Percentiles rank a stretch among this genome's conserved stretches.
Evolutionary conservation across 75 land plant genomes (phyloP).

Genomic region (Chamaecyparis obtusa): DNA sequence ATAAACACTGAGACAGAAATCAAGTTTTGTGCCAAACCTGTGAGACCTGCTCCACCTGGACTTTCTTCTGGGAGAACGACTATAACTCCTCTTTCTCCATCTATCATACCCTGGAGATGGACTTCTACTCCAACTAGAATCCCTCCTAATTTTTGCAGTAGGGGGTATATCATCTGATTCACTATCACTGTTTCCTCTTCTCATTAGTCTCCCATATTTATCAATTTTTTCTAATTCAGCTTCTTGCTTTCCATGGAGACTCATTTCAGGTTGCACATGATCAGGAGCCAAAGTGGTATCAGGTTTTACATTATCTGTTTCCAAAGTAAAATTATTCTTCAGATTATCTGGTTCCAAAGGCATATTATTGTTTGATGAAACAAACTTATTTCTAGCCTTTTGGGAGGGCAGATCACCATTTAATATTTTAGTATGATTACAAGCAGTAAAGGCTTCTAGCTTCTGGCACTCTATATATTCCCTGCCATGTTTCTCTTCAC

Average conservation of each 20-base stretch:
- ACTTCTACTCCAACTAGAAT: slow-evolving; percentile 9
- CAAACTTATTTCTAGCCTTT: background rate
- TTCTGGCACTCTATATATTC: background rate
- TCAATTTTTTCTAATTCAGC: background rate
- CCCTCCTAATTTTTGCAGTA: background rate
- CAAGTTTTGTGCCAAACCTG: slow-evolving; percentile 26
- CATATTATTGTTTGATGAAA: background rate
- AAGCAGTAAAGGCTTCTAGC: background rate
- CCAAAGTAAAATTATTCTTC: background rate
- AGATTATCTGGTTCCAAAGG: background rate
- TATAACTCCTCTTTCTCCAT: slow-evolving; percentile 26
- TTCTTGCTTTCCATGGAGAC: slow-evolving; percentile 5
- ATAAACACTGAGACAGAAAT: background rate
- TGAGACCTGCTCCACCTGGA: slow-evolving; percentile 20
- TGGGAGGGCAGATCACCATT: background rate
- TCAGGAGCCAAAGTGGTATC: background rate
- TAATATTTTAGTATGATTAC: background rate
- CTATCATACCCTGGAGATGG: slow-evolving; percentile 19
- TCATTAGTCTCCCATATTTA: slow-evolving; percentile 8
- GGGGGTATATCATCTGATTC: slow-evolving; percentile 8
- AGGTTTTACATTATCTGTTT: background rate
- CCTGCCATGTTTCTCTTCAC: background rate
- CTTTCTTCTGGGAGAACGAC: slow-evolving; percentile 33
- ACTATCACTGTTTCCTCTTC: slow-evolving; percentile 10
- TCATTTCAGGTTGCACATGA: background rate